Conservation (phyloP, 2,329 filamentous ascomycete genomes). For the Beauveria caledonica region DNA sequence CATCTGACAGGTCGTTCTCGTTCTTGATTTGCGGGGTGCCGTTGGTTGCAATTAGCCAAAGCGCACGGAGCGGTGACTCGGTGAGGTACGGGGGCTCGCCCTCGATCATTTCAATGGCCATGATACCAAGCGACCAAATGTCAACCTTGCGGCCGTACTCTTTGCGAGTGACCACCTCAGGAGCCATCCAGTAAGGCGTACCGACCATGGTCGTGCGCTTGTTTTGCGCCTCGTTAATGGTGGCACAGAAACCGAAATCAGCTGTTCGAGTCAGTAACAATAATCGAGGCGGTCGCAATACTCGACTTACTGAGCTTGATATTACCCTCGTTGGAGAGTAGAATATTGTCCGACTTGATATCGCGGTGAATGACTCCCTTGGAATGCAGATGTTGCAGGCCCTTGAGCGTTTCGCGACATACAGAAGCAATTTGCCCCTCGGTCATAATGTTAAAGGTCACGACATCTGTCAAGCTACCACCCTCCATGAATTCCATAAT, state of each 20-base stretch:
- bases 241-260: slow-evolving; percentile 97
- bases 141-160: slow-evolving; percentile 98
- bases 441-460: slow-evolving; percentile 98
- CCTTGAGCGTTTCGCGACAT: slow-evolving; percentile 84
- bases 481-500: slow-evolving; percentile 99
- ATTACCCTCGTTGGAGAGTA: slow-evolving; percentile 86
- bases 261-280: slow-evolving; percentile 46
- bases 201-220: slow-evolving; percentile 99
- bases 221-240: slow-evolving; percentile 94
- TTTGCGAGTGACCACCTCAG: slow-evolving; percentile 92
- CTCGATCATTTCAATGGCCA: slow-evolving; percentile 99
- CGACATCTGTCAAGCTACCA: slow-evolving; percentile 92
- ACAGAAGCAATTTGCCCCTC: slow-evolving; percentile 96
- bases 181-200: slow-evolving; percentile 99
- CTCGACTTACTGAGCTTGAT: slow-evolving; percentile 83
- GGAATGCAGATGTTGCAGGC: slow-evolving; percentile 89
- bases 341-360: slow-evolving; percentile 98
- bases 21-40: slow-evolving; percentile 94
- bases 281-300: not conserved
- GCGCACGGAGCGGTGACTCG: slow-evolving; percentile 82
- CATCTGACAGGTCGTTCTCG: slow-evolving; percentile 67
- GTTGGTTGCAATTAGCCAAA: slow-evolving; percentile 95
- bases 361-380: slow-evolving; percentile 98
- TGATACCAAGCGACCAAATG: slow-evolving; percentile 97
- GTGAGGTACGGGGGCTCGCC: slow-evolving; percentile 95